Percentiles rank a stretch among this genome's conserved stretches.
Conservation (phyloP, 1,139 yeast genomes). For the Sugiyamaella japonica region DNA sequence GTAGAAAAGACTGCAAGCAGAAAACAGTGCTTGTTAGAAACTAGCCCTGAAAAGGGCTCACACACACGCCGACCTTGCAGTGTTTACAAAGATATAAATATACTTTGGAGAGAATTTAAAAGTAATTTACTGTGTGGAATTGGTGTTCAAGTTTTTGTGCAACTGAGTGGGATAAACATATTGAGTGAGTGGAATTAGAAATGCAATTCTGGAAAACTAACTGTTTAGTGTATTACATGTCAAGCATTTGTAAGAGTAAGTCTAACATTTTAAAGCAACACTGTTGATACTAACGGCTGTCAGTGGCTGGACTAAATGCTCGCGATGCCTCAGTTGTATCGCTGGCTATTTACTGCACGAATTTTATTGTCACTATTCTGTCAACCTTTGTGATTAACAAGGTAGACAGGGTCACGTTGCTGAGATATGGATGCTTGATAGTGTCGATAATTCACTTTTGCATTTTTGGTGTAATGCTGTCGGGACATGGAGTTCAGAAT, state of each 20-base stretch:
- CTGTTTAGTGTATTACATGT: slow-evolving; percentile 36
- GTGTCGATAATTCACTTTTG: slow-evolving; percentile 45
- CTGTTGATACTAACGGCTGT: slow-evolving; percentile 19
- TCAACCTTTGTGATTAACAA: slow-evolving; percentile 43
- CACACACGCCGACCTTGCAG: neutral
- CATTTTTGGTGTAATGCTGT: slow-evolving; percentile 43
- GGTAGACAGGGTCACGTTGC: slow-evolving; percentile 42
- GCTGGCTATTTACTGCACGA: slow-evolving; percentile 31
- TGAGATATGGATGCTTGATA: slow-evolving; percentile 36
- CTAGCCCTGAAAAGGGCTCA: neutral
- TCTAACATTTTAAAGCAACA: neutral
- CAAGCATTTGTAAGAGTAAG: slow-evolving; percentile 25
- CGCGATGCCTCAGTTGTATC: slow-evolving; percentile 27
- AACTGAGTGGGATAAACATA: slow-evolving; percentile 62
- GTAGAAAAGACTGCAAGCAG: slow-evolving; percentile 38
- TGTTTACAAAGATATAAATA: slow-evolving; percentile 46
- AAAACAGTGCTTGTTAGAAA: slow-evolving; percentile 41
- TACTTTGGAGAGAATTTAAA: slow-evolving; percentile 9
- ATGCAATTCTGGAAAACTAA: slow-evolving; percentile 31
- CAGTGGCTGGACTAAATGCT: slow-evolving; percentile 28
- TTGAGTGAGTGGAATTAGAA: too few relatives aligned
- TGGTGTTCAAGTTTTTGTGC: slow-evolving; percentile 59
- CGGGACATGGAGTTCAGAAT: slow-evolving; percentile 21
- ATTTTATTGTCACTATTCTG: slow-evolving; percentile 46
- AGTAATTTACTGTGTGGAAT: slow-evolving; percentile 46